These are phyloP conservation scores for Populus hybrid DNA, from an alignment of 441 rosid species.

Conservation along the genomic window DNA sequence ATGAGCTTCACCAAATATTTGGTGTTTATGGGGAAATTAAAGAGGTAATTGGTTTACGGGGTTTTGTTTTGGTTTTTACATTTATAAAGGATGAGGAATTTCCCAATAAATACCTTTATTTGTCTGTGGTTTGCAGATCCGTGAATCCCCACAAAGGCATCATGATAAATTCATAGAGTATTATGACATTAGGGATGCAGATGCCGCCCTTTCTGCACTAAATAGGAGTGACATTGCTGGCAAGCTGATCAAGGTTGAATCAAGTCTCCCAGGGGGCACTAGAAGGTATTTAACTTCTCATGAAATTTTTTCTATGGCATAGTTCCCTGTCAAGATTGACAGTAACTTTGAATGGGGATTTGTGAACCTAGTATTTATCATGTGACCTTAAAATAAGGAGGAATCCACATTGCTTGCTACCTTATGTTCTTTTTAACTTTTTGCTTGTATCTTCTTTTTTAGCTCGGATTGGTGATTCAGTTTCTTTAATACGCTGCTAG, in stretches of 20 bases:
- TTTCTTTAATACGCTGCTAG: conserved; percentile 9
- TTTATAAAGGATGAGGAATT: background rate
- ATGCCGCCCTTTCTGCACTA: conserved; percentile 49
- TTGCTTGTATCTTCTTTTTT: conserved; percentile 6
- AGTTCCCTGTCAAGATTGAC: background rate
- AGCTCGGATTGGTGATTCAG: background rate
- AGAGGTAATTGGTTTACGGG: conserved; percentile 33
- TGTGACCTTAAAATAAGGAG: background rate
- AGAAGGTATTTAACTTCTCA: conserved; percentile 27
- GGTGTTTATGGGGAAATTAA: conserved; percentile 60
- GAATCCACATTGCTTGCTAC: conserved; percentile 5
- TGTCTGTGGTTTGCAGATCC: conserved; percentile 38
- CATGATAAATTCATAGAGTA: conserved; percentile 49
- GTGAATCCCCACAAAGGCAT: conserved; percentile 40
- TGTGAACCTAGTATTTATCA: conserved; percentile 5
- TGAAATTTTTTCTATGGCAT: background rate
- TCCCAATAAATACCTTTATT: background rate
- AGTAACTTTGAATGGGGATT: background rate
- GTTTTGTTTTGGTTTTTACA: conserved; percentile 13
- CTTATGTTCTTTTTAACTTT: conserved; percentile 13
- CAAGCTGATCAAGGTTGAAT: conserved; percentile 56
- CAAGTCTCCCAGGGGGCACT: conserved; percentile 36
- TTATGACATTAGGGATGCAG: conserved; percentile 62
- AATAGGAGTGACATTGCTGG: conserved; percentile 49
- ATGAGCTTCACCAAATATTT: conserved; percentile 52